Percentiles rank a stretch among this genome's conserved stretches.
Conservation (phyloP, 176 grass and related monocot species). For the Stipa capillata region DNA sequence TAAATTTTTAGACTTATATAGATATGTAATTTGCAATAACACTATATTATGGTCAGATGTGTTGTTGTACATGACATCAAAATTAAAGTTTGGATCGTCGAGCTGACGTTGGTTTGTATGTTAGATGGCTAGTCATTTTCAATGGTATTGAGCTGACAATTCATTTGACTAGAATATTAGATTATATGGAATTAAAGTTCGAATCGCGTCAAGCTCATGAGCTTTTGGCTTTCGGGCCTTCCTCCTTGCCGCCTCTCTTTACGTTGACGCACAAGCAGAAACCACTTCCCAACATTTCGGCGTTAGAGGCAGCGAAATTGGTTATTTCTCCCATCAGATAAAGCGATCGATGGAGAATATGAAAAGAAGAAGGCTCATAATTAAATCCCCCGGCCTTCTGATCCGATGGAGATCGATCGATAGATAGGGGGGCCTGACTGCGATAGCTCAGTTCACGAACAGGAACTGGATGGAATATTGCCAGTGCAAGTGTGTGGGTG, state of each 20-base stretch:
- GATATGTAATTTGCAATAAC: no score
- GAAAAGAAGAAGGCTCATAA: background rate
- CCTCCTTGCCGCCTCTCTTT: background rate
- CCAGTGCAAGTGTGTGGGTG: background rate
- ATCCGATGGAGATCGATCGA: constrained; percentile 14
- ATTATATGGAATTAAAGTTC: no score
- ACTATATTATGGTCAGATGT: no score
- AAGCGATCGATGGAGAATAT: no score
- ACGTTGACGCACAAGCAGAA: background rate
- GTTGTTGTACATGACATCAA: no score
- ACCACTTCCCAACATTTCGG: background rate
- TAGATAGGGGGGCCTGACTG: background rate
- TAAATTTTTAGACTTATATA: no score
- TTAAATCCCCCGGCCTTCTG: background rate
- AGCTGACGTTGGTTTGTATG: no score
- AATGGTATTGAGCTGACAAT: no score
- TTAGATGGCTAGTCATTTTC: no score
- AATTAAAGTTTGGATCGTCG: no score
- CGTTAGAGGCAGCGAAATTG: background rate
- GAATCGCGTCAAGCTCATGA: no score
- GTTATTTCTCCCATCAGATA: background rate
- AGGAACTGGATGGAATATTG: background rate
- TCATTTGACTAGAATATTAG: no score
- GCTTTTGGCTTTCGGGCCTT: background rate
- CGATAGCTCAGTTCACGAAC: constrained; percentile 19